A percentile compares a stretch with the other conserved stretches of the same genome.
Conservation (phyloP, 179 eudicot genomes). For the Spergularia azorica region DNA sequence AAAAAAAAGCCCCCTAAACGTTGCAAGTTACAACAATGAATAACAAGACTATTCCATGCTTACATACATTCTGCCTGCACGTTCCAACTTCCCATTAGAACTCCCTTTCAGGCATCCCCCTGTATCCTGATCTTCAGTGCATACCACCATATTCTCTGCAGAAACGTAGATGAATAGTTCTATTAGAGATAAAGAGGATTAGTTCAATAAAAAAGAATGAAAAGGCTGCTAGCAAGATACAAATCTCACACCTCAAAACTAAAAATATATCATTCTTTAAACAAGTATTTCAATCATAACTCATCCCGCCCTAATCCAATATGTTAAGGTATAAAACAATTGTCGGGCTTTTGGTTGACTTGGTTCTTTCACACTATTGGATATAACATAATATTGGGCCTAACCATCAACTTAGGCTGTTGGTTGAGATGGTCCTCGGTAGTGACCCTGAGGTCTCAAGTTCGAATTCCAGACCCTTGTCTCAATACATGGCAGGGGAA, state of each 20-base stretch:
- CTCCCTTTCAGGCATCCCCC: slow-evolving; percentile 74
- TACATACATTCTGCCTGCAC: slow-evolving; percentile 64
- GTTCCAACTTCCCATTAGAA: slow-evolving; percentile 54
- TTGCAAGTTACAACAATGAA: slow-evolving; percentile 7
- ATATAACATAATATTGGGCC: too few relatives aligned
- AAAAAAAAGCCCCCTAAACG: neutral
- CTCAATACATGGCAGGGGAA: too few relatives aligned
- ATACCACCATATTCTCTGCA: slow-evolving; percentile 97
- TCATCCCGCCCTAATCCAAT: neutral
- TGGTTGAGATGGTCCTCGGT: too few relatives aligned
- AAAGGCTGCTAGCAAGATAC: neutral
- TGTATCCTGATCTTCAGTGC: slow-evolving; percentile 76
- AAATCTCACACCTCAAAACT: neutral
- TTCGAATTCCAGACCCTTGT: too few relatives aligned
- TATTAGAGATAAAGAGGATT: neutral
- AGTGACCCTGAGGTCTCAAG: too few relatives aligned
- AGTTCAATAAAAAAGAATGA: neutral
- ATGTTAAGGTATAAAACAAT: too few relatives aligned
- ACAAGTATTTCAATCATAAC: neutral
- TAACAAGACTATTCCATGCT: neutral
- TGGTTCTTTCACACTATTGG: too few relatives aligned
- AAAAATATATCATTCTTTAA: too few relatives aligned
- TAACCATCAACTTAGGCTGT: too few relatives aligned
- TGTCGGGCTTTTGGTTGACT: too few relatives aligned
- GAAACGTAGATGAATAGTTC: slow-evolving; percentile 19